Conservation (phyloP, 2,329 filamentous ascomycete genomes). For the Botrytis sinoallii region DNA sequence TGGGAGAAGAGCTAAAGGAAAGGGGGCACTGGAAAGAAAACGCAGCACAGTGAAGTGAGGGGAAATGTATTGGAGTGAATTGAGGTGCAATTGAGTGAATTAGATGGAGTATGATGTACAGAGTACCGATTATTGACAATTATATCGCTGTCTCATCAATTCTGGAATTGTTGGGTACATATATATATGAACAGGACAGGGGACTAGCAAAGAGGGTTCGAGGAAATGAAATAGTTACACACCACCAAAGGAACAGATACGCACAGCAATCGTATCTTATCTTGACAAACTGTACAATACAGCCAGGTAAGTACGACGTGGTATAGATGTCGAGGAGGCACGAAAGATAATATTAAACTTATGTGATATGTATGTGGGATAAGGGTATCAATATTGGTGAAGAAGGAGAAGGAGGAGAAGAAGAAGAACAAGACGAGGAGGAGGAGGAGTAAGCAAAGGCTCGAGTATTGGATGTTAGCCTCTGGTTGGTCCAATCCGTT, state of each 20-base stretch:
- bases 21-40: not conserved
- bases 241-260: not conserved
- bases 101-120: not conserved
- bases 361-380: not conserved
- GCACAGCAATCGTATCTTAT: conserved; percentile 2
- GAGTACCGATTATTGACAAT: not conserved
- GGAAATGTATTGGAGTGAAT: not conserved
- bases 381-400: not conserved
- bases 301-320: not conserved
- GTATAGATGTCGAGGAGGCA: not conserved
- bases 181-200: not conserved
- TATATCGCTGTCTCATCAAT: not conserved
- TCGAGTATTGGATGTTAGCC: not conserved
- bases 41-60: not conserved
- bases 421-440: not conserved
- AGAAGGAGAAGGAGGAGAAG: not conserved
- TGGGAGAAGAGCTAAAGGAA: not conserved
- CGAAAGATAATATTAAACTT: not conserved
- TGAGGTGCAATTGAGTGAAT: not conserved
- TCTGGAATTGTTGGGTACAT: not conserved
- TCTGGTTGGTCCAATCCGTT: not conserved
- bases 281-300: not conserved
- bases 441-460: not conserved
- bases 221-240: conserved; percentile 8
- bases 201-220: not conserved